Evolutionary conservation across 441 rosid species (phyloP).

Genomic region (Manihot esculenta): DNA sequence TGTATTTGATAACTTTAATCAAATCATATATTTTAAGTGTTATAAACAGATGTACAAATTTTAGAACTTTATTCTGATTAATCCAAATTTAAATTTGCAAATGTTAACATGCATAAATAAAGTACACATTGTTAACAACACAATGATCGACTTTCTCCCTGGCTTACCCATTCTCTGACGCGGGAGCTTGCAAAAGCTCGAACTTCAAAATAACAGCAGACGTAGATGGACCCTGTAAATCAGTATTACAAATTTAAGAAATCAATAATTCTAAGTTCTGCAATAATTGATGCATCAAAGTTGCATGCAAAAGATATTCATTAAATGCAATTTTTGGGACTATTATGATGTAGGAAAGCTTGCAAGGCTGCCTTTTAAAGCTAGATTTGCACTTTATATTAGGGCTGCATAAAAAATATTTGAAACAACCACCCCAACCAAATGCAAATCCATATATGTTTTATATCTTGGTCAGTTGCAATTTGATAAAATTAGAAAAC

Average conservation of each 20-base stretch:
- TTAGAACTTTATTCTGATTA: not conserved
- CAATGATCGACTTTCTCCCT: constrained; percentile 13
- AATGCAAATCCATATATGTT: too few relatives aligned
- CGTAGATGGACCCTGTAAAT: constrained; percentile 62
- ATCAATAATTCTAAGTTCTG: not conserved
- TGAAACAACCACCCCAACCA: too few relatives aligned
- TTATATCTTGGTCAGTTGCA: too few relatives aligned
- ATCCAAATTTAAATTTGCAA: not conserved
- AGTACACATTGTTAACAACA: not conserved
- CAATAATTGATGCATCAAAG: not conserved
- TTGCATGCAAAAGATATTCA: not conserved
- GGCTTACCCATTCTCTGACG: constrained; percentile 47
- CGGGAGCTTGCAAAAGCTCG: constrained; percentile 82
- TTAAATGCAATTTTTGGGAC: not conserved
- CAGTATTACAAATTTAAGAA: not conserved
- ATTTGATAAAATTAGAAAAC: too few relatives aligned
- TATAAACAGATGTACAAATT: not conserved
- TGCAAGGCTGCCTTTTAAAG: too few relatives aligned
- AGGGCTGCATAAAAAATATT: too few relatives aligned
- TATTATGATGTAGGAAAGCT: not conserved
- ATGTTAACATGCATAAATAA: not conserved
- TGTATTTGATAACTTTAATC: not conserved
- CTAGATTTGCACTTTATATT: too few relatives aligned
- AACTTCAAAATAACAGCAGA: constrained; percentile 81
- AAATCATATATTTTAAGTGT: not conserved